Conservation (phyloP, 306 rosid genomes). For the Cicer arietinum region DNA sequence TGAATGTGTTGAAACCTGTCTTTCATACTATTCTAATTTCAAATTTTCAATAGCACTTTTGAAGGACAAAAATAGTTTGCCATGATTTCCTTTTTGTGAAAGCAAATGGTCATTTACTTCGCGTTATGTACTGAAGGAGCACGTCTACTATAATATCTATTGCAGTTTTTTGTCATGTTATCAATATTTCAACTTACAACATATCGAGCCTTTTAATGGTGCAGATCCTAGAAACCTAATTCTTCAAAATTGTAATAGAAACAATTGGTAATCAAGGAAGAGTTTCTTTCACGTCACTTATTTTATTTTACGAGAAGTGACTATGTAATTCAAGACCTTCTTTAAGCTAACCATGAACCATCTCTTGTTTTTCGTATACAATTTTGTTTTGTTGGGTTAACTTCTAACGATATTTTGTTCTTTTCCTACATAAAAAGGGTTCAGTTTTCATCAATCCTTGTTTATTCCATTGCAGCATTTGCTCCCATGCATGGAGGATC, state of each 20-base stretch:
- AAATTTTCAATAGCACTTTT: slow-evolving; percentile 3
- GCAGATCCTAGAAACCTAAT: neutral
- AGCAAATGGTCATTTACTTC: neutral
- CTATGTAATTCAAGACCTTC: slow-evolving; percentile 16
- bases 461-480: slow-evolving; percentile 69
- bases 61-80: slow-evolving; percentile 17
- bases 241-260: neutral
- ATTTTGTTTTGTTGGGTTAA: slow-evolving; percentile 28
- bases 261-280: slow-evolving; percentile 20
- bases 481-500: slow-evolving; percentile 74
- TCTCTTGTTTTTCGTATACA: slow-evolving; percentile 1
- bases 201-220: neutral
- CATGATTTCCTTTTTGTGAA: slow-evolving; percentile 1
- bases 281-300: slow-evolving; percentile 16
- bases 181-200: neutral
- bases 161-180: neutral
- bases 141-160: neutral
- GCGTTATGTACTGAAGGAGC: slow-evolving; percentile 10
- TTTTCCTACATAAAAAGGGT: neutral
- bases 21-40: slow-evolving; percentile 16
- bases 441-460: slow-evolving; percentile 28
- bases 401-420: neutral
- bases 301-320: slow-evolving; percentile 14
- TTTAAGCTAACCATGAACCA: neutral
- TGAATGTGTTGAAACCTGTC: slow-evolving; percentile 18